Base-by-base conservation (phyloP, 164 flowering plant species). In the Magnolia changhungtana region DNA sequence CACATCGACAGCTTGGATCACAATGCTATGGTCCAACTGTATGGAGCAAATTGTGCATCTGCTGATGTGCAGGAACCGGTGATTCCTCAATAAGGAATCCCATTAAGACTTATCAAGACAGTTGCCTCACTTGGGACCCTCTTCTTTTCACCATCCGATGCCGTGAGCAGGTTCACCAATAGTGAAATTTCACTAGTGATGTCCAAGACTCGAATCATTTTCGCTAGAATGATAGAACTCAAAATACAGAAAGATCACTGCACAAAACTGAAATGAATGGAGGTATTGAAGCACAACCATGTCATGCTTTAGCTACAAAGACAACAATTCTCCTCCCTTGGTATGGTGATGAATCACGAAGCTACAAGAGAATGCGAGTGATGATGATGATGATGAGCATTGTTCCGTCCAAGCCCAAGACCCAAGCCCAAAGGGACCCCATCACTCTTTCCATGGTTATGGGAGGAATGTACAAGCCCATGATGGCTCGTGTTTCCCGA, bases 391-490 rank as follows among this genome's bases (percentile, higher is more conserved):
- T 68, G 71, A 19, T 68, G 49, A 19, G 18, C 58, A 50, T 72
- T 69, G 72, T 77, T 88, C 67, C 89, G 83, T 58, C 92, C 94
- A 11, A 92, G 84, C 21, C 96, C 97, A 67, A 90, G 85, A 73
- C 96, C 97, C 78, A 92, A 78, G 18, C 97, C 97, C 72, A 90
- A 16, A 2, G 97, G 97, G 24, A 75, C 78, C 49, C 71, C 71
- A 23, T 75, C 50, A 1, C 83, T 84, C 77, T 82, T 88, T 1
- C 82, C 79, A 72, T 78, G 84, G 58, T 67, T 80, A 72, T 91
- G 84, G 2, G 97, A 83, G 37, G 94, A 87, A 83, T 91, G 97
- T 49, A 73, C 78, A 73, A 89, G 97, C 5, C 84, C 89, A 21
- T 87, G 87, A 52, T 79, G 6, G 37, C 80, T 84, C 11, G 86